Percentiles rank a stretch among this genome's conserved stretches.
Evolutionary conservation across 2,329 filamentous ascomycete genomes (phyloP).

Genomic region (Zymoseptoria crescenta): DNA sequence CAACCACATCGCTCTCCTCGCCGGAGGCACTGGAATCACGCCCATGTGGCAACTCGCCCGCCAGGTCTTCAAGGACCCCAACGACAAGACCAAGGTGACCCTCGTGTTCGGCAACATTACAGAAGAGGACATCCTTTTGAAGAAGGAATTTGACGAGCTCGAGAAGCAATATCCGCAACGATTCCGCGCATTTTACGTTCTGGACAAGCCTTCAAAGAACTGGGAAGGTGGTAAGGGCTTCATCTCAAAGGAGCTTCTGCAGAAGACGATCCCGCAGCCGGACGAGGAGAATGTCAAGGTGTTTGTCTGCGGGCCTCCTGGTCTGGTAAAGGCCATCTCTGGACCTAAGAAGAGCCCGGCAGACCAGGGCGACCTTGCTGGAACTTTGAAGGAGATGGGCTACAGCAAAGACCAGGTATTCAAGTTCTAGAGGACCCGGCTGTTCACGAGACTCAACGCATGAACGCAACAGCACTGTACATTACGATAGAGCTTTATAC

Average conservation of each 20-base stretch:
- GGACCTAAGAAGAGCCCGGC: slow-evolving; percentile 84
- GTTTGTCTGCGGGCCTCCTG: slow-evolving; percentile 90
- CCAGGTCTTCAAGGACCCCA: slow-evolving; percentile 89
- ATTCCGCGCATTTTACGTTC: slow-evolving; percentile 89
- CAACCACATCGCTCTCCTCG: slow-evolving; percentile 73
- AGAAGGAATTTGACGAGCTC: slow-evolving; percentile 72
- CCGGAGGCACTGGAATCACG: slow-evolving; percentile 94
- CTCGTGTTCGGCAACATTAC: slow-evolving; percentile 85
- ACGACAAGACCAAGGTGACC: slow-evolving; percentile 96
- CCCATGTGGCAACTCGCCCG: slow-evolving; percentile 95
- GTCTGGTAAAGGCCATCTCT: slow-evolving; percentile 86
- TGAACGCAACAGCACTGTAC: slow-evolving; percentile 6
- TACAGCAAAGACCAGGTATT: slow-evolving; percentile 86
- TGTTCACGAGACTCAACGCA: not conserved
- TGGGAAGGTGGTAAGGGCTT: slow-evolving; percentile 72
- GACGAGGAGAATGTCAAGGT: slow-evolving; percentile 90
- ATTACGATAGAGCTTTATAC: slow-evolving; percentile 1
- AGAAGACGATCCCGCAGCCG: slow-evolving; percentile 89
- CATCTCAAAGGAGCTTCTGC: slow-evolving; percentile 85
- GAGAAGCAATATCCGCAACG: slow-evolving; percentile 94
- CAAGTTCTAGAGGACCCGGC: slow-evolving; percentile 65
- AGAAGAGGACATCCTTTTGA: slow-evolving; percentile 87
- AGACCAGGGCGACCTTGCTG: slow-evolving; percentile 86
- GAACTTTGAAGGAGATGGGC: slow-evolving; percentile 74
- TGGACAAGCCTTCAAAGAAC: slow-evolving; percentile 73